Evolutionary conservation across 2,329 filamentous ascomycete genomes (phyloP), one percentile per base, ranked within the genome.

Genomic region (Alternaria rosae): DNA sequence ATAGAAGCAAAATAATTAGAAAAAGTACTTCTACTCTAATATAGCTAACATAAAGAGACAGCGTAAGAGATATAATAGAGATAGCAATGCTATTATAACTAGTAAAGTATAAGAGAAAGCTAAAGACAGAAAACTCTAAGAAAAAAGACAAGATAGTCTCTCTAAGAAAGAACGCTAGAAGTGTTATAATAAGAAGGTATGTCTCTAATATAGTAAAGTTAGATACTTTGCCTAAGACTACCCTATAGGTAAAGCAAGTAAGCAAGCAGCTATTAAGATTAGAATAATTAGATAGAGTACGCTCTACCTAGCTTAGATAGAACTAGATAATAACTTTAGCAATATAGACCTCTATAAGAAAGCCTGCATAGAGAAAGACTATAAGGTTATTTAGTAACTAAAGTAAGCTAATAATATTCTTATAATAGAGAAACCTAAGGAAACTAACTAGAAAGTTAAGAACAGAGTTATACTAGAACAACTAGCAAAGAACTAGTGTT

Each of bases 111-210:
- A 55, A 55, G 52, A 54, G 3, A 54, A 38, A 10, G 10, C 38
- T 8, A 55, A 47, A 11, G 10, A 47, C 9, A 26, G n/a, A 8
- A 55, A 55, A 3, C 6, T 15, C 9, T 17, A 13, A 35, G 7
- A 20, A 45, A 23, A n/a, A 5, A 21, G 11, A 13, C 10, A 54
- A 1, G 6, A 54, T 8, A 6, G 52, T 5, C 38, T 54, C 9
- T 54, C 52, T 13, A 30, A 44, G 41, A 17, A 54, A 54, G 52
- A 54, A 28, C 52, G 52, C 26, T 8, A 54, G 20, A 45, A 13
- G 38, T 28, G 42, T 30, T 54, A 54, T 6, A 5, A 54, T n/a
- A n/a, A n/a, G n/a, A n/a, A n/a, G n/a, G n/a, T n/a, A n/a, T n/a
- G n/a, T n/a, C n/a, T n/a, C n/a, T 4, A 44, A 35, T 7, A 54